phyloP scores from a whole-genome alignment of 306 rosid genomes.

The Cucumis melo region DNA sequence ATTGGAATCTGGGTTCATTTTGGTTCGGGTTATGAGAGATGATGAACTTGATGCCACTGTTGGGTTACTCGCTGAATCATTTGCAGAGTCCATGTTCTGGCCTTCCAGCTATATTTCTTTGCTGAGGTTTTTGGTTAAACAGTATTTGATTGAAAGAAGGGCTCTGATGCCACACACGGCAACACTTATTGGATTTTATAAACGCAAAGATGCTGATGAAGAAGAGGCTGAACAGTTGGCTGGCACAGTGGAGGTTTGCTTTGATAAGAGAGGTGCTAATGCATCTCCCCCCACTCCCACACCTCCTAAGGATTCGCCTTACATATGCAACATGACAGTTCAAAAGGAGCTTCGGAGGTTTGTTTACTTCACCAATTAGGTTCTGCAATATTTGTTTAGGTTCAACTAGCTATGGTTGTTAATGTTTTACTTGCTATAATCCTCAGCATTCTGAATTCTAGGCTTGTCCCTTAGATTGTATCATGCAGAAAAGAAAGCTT shows the following conservation, averaged over 20 bases:
- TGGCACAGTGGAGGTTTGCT: slow-evolving; percentile 85
- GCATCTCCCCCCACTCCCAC: slow-evolving; percentile 63
- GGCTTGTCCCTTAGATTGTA: neutral
- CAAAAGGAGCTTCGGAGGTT: slow-evolving; percentile 53
- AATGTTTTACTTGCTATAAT: neutral
- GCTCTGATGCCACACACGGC: slow-evolving; percentile 58
- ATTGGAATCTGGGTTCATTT: slow-evolving; percentile 53
- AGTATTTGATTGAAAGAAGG: slow-evolving; percentile 56
- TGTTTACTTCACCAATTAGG: neutral
- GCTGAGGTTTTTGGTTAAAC: slow-evolving; percentile 50
- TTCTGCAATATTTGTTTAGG: neutral
- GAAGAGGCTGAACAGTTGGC: slow-evolving; percentile 33
- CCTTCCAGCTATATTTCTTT: slow-evolving; percentile 44
- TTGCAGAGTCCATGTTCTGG: slow-evolving; percentile 60
- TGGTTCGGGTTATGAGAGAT: slow-evolving; percentile 63
- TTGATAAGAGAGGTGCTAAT: slow-evolving; percentile 53
- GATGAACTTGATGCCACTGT: slow-evolving; percentile 45
- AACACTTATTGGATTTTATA: slow-evolving; percentile 66
- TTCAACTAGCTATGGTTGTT: neutral
- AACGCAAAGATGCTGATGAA: slow-evolving; percentile 8
- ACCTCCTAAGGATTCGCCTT: slow-evolving; percentile 67
- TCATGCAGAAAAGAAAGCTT: neutral
- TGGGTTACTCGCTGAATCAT: slow-evolving; percentile 58
- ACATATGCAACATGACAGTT: slow-evolving; percentile 68
- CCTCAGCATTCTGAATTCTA: neutral